These are phyloP conservation scores for Pseudohyphozyma bogoriensis DNA, from an alignment of 768 basidiomycete species.

Conservation along the genomic window DNA sequence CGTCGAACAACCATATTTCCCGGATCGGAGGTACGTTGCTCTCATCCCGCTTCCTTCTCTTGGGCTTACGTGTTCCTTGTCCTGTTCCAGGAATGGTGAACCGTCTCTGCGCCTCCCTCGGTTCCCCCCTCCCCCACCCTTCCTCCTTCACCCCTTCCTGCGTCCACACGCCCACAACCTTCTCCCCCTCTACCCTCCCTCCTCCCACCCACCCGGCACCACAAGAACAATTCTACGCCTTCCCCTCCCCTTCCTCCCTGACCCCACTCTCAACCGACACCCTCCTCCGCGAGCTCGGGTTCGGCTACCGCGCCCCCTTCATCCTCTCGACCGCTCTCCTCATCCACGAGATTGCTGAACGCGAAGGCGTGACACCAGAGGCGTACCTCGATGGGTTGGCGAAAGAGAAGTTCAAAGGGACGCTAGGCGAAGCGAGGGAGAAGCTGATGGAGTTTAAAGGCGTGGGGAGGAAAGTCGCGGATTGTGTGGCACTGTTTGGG, in stretches of 20 bases:
- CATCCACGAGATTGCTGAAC: constrained; percentile 46
- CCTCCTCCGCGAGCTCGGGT: constrained; percentile 69
- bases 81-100: constrained; percentile 90
- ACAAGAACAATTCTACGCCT: constrained; percentile 55
- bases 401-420: neutral
- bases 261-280: constrained; percentile 50
- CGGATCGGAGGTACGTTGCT: too few species aligned
- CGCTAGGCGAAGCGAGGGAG: constrained; percentile 44
- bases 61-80: too few species aligned
- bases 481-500: constrained; percentile 46
- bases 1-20: constrained; percentile 89
- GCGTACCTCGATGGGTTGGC: constrained; percentile 23
- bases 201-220: constrained; percentile 29
- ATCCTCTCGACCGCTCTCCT: constrained; percentile 74
- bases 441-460: constrained; percentile 74
- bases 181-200: constrained; percentile 66
- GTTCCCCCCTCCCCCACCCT: constrained; percentile 50
- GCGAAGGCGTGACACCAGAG: neutral
- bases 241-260: constrained; percentile 67
- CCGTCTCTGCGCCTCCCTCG: constrained; percentile 65
- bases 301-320: constrained; percentile 89
- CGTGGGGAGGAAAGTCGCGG: constrained; percentile 92
- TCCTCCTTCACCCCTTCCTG: constrained; percentile 4
- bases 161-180: constrained; percentile 51
- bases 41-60: too few species aligned